A percentile compares a stretch with the other conserved stretches of the same genome.
These are phyloP conservation scores for Aspergillus ustus DNA, from an alignment of 2,329 filamentous ascomycete species.

Conservation along the genomic window DNA sequence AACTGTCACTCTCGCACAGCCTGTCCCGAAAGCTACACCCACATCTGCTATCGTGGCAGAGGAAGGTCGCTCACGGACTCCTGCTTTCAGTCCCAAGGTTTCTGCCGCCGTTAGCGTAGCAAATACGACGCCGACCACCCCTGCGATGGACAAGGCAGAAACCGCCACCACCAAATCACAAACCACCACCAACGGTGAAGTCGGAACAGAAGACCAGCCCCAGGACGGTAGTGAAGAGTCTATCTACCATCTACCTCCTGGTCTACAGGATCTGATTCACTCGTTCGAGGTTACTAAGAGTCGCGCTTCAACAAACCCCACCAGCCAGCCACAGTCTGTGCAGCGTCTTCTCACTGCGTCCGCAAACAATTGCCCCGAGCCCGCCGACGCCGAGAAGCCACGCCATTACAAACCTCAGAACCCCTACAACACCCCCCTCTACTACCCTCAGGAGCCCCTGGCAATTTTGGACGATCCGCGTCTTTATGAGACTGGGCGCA, in stretches of 20 bases:
- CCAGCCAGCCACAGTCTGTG: slow-evolving; percentile 66
- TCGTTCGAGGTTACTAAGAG: slow-evolving; percentile 85
- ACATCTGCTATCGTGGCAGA: slow-evolving; percentile 48
- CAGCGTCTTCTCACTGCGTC: slow-evolving; percentile 77
- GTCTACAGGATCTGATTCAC: slow-evolving; percentile 85
- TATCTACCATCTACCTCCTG: slow-evolving; percentile 89
- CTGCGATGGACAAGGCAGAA: slow-evolving; percentile 54
- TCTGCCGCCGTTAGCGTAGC: slow-evolving; percentile 43
- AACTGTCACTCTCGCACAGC: slow-evolving; percentile 54
- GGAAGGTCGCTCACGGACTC: slow-evolving; percentile 56
- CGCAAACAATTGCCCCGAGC: slow-evolving; percentile 73
- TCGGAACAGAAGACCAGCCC: slow-evolving; percentile 39
- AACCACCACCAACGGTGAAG: slow-evolving; percentile 53
- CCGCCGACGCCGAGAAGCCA: slow-evolving; percentile 78
- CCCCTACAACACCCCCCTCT: slow-evolving; percentile 75
- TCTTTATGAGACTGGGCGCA: slow-evolving; percentile 73
- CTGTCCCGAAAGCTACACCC: slow-evolving; percentile 45
- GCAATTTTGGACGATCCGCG: slow-evolving; percentile 88
- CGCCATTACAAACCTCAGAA: slow-evolving; percentile 83
- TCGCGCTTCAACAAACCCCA: slow-evolving; percentile 55
- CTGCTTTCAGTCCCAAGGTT: slow-evolving; percentile 53
- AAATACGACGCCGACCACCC: slow-evolving; percentile 51
- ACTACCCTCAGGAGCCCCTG: slow-evolving; percentile 92
- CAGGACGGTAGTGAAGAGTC: slow-evolving; percentile 67
- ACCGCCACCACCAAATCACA: slow-evolving; percentile 45